Conservation (phyloP, 331 rosid genomes). For the Telfairia occidentalis region DNA sequence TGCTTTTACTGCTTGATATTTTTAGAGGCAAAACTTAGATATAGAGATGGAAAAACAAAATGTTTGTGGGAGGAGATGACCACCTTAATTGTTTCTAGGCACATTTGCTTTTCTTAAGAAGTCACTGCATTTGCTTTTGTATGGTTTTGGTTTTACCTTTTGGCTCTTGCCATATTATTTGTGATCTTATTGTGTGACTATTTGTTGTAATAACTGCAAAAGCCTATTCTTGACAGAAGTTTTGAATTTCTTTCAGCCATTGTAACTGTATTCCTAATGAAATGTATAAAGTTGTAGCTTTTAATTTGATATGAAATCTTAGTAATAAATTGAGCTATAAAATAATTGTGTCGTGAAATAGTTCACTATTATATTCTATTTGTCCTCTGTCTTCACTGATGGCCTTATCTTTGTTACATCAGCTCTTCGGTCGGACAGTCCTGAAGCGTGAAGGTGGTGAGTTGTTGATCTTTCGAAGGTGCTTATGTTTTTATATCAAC, state of each 20-base stretch:
- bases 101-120: not conserved
- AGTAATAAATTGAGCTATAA: not conserved
- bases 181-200: not conserved
- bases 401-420: not conserved
- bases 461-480: not conserved
- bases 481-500: not conserved
- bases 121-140: not conserved
- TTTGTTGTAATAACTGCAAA: not conserved
- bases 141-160: not conserved
- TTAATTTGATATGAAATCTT: not conserved
- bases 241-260: not conserved
- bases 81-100: not conserved
- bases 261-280: not conserved
- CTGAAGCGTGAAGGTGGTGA: conserved; percentile 7
- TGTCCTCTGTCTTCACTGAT: not conserved
- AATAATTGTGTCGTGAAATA: not conserved
- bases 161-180: not conserved
- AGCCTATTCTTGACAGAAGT: not conserved
- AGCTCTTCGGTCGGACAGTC: conserved; percentile 7
- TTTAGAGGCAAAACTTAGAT: not conserved
- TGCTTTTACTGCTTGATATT: no score
- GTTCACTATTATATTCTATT: no score
- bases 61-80: not conserved
- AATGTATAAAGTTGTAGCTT: not conserved
- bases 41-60: not conserved